Evolutionary conservation across 2,329 filamentous ascomycete genomes (phyloP).

Genomic region (Aspergillus ibericus): DNA sequence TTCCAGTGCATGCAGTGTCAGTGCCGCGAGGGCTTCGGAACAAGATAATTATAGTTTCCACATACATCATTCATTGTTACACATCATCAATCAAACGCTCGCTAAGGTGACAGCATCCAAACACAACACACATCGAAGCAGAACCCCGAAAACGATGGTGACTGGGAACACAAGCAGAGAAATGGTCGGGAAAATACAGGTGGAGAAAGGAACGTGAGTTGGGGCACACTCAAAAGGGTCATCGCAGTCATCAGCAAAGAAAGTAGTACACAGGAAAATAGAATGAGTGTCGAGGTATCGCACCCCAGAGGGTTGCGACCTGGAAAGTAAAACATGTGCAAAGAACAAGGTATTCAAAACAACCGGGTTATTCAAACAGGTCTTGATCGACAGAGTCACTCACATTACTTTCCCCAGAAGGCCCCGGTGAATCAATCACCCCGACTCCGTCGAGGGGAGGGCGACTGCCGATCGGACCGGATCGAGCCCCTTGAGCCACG

Average conservation of each 20-base stretch:
- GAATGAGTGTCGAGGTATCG: neutral
- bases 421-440: neutral
- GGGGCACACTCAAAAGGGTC: neutral
- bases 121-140: neutral
- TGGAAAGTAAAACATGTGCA: neutral
- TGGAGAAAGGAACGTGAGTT: neutral
- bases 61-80: neutral
- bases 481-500: conserved; percentile 17
- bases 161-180: neutral
- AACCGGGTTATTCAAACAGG: neutral
- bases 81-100: neutral
- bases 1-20: neutral
- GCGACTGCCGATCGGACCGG: conserved; percentile 10
- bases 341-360: neutral
- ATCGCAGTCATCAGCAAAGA: neutral
- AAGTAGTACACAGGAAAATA: conserved; percentile 1
- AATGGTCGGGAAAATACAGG: conserved; percentile 2
- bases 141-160: neutral
- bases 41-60: neutral
- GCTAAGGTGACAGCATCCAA: neutral
- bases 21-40: neutral
- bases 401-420: neutral
- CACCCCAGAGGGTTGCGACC: neutral
- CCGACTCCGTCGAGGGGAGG: neutral
- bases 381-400: neutral